Evolutionary conservation across 139 green algal species (phyloP).

Genomic region (Tetradesmus obliquus): DNA sequence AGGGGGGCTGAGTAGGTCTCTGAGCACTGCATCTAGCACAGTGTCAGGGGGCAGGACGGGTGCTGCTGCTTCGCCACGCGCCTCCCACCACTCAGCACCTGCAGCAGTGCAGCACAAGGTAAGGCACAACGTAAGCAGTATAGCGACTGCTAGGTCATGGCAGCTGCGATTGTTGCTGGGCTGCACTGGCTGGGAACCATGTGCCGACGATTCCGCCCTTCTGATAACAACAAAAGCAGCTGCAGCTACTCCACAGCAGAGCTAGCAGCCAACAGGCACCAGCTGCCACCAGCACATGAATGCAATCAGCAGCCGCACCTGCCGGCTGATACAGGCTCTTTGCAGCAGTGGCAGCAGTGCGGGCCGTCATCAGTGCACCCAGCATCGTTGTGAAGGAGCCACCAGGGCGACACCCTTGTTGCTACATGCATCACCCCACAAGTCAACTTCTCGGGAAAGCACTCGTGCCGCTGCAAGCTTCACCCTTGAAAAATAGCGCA

Average conservation of each 20-base stretch:
- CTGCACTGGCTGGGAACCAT: too few relatives aligned
- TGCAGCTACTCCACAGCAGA: too few relatives aligned
- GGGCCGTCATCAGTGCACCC: slow-evolving; percentile 50
- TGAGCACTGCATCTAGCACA: slow-evolving; percentile 66
- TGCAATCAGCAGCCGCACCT: neutral
- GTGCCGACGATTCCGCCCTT: too few relatives aligned
- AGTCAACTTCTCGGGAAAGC: too few relatives aligned
- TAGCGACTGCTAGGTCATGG: neutral
- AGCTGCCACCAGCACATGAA: neutral
- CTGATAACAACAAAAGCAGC: too few relatives aligned
- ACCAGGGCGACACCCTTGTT: neutral
- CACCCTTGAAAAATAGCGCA: too few relatives aligned
- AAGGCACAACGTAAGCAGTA: neutral
- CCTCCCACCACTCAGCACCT: slow-evolving; percentile 71
- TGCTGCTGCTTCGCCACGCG: slow-evolving; percentile 41
- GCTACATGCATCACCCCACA: neutral
- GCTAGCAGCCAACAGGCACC: too few relatives aligned
- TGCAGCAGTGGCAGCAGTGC: neutral
- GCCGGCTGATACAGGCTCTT: slow-evolving; percentile 27
- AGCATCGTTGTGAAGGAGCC: slow-evolving; percentile 74
- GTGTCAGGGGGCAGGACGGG: slow-evolving; percentile 56
- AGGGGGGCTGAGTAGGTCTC: slow-evolving; percentile 64
- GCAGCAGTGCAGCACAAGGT: neutral
- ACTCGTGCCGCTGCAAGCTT: too few relatives aligned
- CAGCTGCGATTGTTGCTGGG: too few relatives aligned